Base-by-base conservation (phyloP, 106 monocot species). In the Dendrobium officinale region DNA sequence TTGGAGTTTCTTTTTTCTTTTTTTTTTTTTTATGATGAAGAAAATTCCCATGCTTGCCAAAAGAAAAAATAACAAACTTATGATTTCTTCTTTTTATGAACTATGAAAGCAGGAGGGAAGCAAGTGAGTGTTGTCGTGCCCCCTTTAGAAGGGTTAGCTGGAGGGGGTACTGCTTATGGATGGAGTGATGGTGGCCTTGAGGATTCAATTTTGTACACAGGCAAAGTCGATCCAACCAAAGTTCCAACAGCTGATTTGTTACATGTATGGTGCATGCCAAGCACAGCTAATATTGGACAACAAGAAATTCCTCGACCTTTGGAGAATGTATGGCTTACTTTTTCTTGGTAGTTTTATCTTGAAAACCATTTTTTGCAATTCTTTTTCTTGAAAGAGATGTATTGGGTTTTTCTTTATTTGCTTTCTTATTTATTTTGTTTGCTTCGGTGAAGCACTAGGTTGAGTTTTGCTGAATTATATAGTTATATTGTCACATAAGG, bases 251-350 rank as follows among this genome's bases (percentile, higher is more conserved):
- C 80, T 79, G 95, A 95, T 66, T 85, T 99, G 42, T 67, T 99
- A 72, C 88, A 99, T 89, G 92, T 95, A 18, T 99, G 98, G 98
- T 92, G 87, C 81, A 89, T 99, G 98, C 92, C 95, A 61, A 99
- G 91, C 79, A 95, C 98, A 77, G 82, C 92, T 79, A 99, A 88
- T 83, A 84, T 99, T 85, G 95, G 98, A 11, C 89, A 86, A 67
- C 92, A 95, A 87, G 98, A 95, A 89, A 80, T 80, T 66, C 98
- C 98, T 83, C 89, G 84, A 73, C 81, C 88, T n/a, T 86, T 95
- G 61, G 92, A 99, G 72, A 80, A 86, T 86, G 98, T 99, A 86
- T 82, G 93, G 77, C 77, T 16, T 67, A 40, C n/a, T 55, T 11
- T 72, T 33, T n/a, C 19, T 80, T 47, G 16, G 7, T 22, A 16